Conservation (phyloP, 78 protist genomes). For the Planoprotostelium fungivorum region DNA sequence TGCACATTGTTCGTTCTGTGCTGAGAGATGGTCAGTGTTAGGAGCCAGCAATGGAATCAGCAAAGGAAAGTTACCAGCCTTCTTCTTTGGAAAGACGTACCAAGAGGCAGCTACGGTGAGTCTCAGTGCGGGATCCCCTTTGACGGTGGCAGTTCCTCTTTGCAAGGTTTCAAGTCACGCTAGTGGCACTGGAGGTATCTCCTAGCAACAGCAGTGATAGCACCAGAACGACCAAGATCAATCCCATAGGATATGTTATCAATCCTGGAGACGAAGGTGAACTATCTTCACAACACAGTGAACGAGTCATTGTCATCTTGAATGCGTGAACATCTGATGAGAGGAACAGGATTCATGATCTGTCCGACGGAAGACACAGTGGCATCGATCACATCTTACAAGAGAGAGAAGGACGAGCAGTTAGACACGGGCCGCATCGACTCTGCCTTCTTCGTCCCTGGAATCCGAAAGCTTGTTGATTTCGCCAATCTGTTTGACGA, state of each 20-base stretch:
- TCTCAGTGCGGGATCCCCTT: background rate
- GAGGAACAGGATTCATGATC: background rate
- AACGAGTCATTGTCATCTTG: too few species aligned
- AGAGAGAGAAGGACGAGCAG: background rate
- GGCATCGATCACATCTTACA: background rate
- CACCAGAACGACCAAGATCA: background rate
- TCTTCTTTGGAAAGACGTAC: background rate
- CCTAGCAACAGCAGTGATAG: background rate
- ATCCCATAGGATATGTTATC: background rate
- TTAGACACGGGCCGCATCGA: background rate
- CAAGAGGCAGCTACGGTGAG: background rate
- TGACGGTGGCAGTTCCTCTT: background rate
- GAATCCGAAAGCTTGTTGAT: background rate
- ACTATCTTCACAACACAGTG: too few species aligned
- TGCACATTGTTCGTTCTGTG: background rate
- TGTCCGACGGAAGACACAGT: background rate
- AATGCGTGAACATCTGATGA: too few species aligned
- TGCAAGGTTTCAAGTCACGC: background rate
- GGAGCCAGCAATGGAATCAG: background rate
- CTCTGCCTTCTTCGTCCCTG: background rate
- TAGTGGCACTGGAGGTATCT: background rate
- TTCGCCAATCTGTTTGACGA: background rate
- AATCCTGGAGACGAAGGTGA: background rate
- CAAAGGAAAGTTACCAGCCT: background rate
- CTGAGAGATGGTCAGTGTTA: background rate